Base-by-base conservation (phyloP, 768 basidiomycete genomes). In the Melanogaster broomeanus region DNA sequence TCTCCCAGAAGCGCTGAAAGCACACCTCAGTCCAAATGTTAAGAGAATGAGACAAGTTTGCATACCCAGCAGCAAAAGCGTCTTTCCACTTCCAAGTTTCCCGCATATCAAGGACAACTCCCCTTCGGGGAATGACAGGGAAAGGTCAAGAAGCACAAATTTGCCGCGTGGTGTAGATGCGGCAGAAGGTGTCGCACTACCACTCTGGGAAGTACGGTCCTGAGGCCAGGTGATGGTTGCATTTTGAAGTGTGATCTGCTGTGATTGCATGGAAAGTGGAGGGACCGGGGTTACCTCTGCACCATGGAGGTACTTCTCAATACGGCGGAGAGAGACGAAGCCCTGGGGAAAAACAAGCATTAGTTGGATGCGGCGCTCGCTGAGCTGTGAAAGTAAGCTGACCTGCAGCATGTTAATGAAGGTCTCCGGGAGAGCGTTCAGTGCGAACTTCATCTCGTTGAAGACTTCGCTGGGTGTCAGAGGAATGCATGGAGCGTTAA, bases 221-320 rank as follows among this genome's bases (percentile, higher is more conserved):
- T 87, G 84, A 0, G 94, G 90, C 94, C 94, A 98, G 2, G 92
- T 91, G 42, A 93, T 77, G 1, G 91, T 96, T 34, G 91, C 93
- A 10, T 88, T 88, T 63, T 88, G 88, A 58, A 95, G 80, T 1
- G 85, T 77, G 47, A 95, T 84, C 3, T 73, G 78, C 45, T 77
- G 74, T n/a, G 77, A 75, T 56, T 86, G 81, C 25, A 78, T 66
- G 19, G 75, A 67, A 8, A 89, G 67, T 3, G 84, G 83, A 4
- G 76, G 77, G 11, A 90, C 83, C 1, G 76, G 67, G 1, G 77
- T 65, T 15, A 97, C 84, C 69, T 98, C 94, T 2, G 81, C 79
- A 9, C 81, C 77, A 42, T 81, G 72, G 22, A 97, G 79, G 67
- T 95, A 97, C 61, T 90, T 93, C 65, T 95, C 93, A 53, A 97